Base-by-base conservation (phyloP, 371 early-diverging fungal genomes). In the Actinomortierella wolfii region DNA sequence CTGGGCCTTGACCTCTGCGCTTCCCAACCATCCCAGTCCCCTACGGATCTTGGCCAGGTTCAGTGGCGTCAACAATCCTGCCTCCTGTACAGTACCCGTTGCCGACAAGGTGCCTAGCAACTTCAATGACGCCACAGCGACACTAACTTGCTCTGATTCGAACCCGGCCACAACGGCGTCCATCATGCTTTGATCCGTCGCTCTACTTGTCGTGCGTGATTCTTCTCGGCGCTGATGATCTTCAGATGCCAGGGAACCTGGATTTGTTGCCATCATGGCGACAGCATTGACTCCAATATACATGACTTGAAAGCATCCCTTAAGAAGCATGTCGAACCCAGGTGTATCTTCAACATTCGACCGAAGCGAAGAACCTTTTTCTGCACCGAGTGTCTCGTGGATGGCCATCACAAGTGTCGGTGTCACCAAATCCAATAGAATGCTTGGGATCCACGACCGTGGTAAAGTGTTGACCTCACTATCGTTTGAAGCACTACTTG, bases 371-470 rank as follows among this genome's bases (percentile, higher is more conserved):
- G 43, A 41, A 20, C 40, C 42, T 1, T 17, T 15, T 8, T 43
- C 40, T 3, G 2, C 7, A 23, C 7, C 11, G 18, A 28, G 4
- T 24, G 40, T 17, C 25, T 18, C 34, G 7, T 21, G 21, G 14
- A 55, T 15, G 26, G 21, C 34, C 11, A 25, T 29, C 2, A 25
- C 51, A 1, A 61, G 29, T 7, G 14, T n/a, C n/a, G 61, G 61
- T 0, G 56, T 44, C 18, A 61, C 42, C n/a, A 55, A 20, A 44
- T 61, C 61, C 55, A 61, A 42, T 5, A 61, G 18, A 20, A 26
- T 18, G 20, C 55, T 48, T 1, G 49, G 29, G 14, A 50, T 34
- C 43, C 54, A 54, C 42, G 41, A 34, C 15, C 45, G 4, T 45
- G 45, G 45, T 4, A 18, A 4, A 4, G 15, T 45, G 21, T 47